Evolutionary conservation across 2,329 filamentous ascomycete species (phyloP).

Genomic region (Pseudogymnoascus sp.): DNA sequence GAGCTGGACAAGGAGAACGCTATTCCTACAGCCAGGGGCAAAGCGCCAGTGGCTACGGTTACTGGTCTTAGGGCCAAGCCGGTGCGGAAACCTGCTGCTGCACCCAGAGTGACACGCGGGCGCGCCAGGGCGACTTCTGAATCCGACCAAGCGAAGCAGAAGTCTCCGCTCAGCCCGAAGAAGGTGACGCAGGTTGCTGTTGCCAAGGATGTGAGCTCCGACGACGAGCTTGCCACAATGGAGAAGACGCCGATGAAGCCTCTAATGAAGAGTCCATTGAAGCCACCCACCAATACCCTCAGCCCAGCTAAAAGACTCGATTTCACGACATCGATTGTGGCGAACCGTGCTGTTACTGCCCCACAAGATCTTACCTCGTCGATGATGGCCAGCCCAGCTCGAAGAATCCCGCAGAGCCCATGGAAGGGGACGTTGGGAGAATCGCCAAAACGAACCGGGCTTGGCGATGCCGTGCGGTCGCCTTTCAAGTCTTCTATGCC

Average conservation of each 20-base stretch:
- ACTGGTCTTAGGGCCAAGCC: slow-evolving; percentile 39
- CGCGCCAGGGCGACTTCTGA: slow-evolving; percentile 23
- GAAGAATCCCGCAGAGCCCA: slow-evolving; percentile 43
- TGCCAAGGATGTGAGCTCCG: slow-evolving; percentile 38
- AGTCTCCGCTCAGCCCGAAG: slow-evolving; percentile 53
- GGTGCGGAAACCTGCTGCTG: slow-evolving; percentile 38
- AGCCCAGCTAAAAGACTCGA: slow-evolving; percentile 30
- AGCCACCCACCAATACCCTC: slow-evolving; percentile 33
- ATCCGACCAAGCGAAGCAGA: slow-evolving; percentile 32
- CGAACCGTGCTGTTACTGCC: slow-evolving; percentile 27
- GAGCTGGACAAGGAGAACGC: slow-evolving; percentile 59
- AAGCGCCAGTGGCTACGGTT: slow-evolving; percentile 17
- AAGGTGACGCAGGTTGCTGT: slow-evolving; percentile 51
- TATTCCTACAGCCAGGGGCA: slow-evolving; percentile 37
- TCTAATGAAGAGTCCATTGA: slow-evolving; percentile 48
- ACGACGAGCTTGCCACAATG: slow-evolving; percentile 50
- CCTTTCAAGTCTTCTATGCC: slow-evolving; percentile 22
- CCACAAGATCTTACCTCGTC: slow-evolving; percentile 31
- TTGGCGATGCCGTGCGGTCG: slow-evolving; percentile 22
- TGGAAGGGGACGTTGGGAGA: slow-evolving; percentile 48
- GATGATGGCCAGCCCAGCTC: slow-evolving; percentile 47
- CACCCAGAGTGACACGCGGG: neutral
- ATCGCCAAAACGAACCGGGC: slow-evolving; percentile 41
- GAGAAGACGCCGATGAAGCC: slow-evolving; percentile 44
- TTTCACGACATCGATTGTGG: slow-evolving; percentile 24